Percentiles rank a stretch among this genome's conserved stretches.
Evolutionary conservation across 352 stramenopile genomes (phyloP).

Genomic region (Pythium chondricola): DNA sequence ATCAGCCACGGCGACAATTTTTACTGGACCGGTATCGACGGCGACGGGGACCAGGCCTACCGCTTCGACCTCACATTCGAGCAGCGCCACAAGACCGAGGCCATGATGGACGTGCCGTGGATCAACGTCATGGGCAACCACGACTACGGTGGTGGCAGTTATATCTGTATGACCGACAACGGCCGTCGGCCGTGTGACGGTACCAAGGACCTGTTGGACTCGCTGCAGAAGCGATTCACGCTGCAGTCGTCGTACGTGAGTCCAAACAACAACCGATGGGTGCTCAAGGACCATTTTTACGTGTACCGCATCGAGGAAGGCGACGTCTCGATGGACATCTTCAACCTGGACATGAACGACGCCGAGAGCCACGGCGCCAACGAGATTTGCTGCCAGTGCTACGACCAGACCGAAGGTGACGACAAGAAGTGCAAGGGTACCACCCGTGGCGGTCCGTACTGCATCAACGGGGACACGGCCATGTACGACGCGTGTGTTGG

Average conservation of each 20-base stretch:
- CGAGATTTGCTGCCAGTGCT: constrained; percentile 45
- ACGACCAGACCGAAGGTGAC: constrained; percentile 24
- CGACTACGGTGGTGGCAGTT: constrained; percentile 35
- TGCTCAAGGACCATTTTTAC: constrained; percentile 43
- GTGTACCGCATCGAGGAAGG: constrained; percentile 24
- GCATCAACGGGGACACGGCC: constrained; percentile 20
- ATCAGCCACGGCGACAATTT: constrained; percentile 44
- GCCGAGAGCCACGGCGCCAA: constrained; percentile 27
- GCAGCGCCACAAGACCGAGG: constrained; percentile 19
- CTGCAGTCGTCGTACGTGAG: constrained; percentile 35
- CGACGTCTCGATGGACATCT: constrained; percentile 39
- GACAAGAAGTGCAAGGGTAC: constrained; percentile 28
- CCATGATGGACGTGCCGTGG: constrained; percentile 29
- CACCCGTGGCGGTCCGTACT: constrained; percentile 22
- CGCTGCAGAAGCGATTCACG: constrained; percentile 24
- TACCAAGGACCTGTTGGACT: constrained; percentile 12
- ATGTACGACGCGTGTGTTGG: constrained; percentile 34
- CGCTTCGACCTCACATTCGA: constrained; percentile 35
- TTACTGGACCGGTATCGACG: constrained; percentile 35
- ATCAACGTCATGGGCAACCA: constrained; percentile 42
- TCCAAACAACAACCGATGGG: constrained; percentile 41
- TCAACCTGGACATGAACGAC: constrained; percentile 49
- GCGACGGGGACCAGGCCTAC: constrained; percentile 22
- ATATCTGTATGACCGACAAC: constrained; percentile 26
- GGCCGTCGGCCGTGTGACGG: constrained; percentile 13